Evolutionary conservation across 441 rosid species (phyloP), one percentile per base, ranked within the genome.

Genomic region (Kokia cookei): DNA sequence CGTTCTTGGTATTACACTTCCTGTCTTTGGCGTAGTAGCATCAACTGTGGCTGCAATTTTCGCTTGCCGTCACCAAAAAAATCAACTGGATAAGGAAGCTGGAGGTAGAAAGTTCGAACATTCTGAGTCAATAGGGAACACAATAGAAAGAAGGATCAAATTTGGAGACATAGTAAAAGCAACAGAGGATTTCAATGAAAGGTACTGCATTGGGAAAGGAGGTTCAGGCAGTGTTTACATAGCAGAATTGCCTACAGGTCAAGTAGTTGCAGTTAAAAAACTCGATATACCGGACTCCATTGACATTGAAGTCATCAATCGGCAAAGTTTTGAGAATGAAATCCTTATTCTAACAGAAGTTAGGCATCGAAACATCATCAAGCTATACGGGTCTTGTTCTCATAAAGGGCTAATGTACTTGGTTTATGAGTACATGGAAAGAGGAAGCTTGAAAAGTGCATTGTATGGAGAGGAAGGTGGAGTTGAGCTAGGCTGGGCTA

Each of bases 281-380:
- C 83, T 85, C 24, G 70, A 84, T 65, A 35, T 78, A 67, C 68
- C 81, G 12, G 86, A 85, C 65, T 77, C 82, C 7, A 74, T 65
- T 5, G 84, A 84, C 14, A 69, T 88, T 71, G 84, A 86, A 11
- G 73, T 37, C 13, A 47, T 68, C 11, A 85, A 83, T 75, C 81
- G 67, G 48, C 82, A 67, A 74, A 84, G 88, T 65, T 88, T 90
- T 54, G 89, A 85, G 84, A 89, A 78, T 35, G 95, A 90, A 80
- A 89, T 90, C 35, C 77, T 74, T 13, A 45, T 84, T 79, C 58
- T 90, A 69, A 87, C 90, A 26, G 86, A 88, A 40, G 71, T 84
- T 2, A 79, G 85, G 83, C 92, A 90, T 75, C 79, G 91, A n/a
- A 88, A 90, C 77, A 83, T 90, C 55, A 80, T 90, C 69, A 90